Conservation (phyloP, 2,329 filamentous ascomycete species). For the Hyphodiscus sp. region DNA sequence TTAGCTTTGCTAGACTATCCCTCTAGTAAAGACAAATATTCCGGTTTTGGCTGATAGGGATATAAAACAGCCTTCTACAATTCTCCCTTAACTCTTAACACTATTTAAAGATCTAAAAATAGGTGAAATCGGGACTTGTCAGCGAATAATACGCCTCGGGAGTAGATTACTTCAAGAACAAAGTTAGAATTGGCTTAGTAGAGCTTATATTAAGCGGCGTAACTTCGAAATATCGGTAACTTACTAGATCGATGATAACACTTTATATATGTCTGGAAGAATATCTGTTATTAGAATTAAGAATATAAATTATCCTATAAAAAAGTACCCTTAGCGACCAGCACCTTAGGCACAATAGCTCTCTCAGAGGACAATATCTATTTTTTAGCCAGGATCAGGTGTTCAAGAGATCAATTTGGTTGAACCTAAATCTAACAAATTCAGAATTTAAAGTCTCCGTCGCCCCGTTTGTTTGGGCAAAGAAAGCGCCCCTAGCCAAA, state of each 20-base stretch:
- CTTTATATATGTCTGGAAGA: too few relatives aligned
- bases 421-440: too few relatives aligned
- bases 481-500: too few relatives aligned
- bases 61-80: conserved; percentile 76
- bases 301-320: too few relatives aligned
- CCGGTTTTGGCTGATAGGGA: conserved; percentile 90
- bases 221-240: conserved; percentile 94
- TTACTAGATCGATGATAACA: conserved; percentile 83
- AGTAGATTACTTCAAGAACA: conserved; percentile 51
- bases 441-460: too few relatives aligned
- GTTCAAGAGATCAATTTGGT: too few relatives aligned
- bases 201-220: conserved; percentile 80
- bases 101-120: conserved; percentile 77
- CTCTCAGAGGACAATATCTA: too few relatives aligned
- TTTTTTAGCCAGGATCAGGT: too few relatives aligned
- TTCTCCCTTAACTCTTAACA: conserved; percentile 82
- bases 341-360: too few relatives aligned
- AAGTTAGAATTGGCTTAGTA: conserved; percentile 80
- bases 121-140: conserved; percentile 71
- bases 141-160: conserved; percentile 57
- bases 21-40: conserved; percentile 71
- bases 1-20: conserved; percentile 82
- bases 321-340: too few relatives aligned
- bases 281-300: too few relatives aligned
- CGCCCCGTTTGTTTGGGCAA: too few relatives aligned